These are phyloP conservation scores for Ambrosia trifida DNA, from an alignment of 129 eudicot genomes.

Conservation along the genomic window DNA sequence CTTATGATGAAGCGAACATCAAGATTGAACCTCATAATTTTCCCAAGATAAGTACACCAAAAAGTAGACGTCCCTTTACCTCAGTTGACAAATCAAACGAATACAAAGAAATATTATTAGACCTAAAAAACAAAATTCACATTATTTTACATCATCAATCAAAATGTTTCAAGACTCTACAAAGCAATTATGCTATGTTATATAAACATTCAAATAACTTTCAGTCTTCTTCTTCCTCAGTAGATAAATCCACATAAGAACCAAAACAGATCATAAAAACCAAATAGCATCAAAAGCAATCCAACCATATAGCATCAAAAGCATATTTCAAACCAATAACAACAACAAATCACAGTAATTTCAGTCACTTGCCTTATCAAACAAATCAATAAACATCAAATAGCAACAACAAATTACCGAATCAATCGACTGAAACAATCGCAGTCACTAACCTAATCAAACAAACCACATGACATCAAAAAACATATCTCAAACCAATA, in stretches of 20 bases:
- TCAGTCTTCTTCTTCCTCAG: neutral
- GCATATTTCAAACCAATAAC: neutral
- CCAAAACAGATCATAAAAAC: constrained; percentile 1
- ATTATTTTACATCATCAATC: neutral
- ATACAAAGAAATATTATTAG: constrained; percentile 26
- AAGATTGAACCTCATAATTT: constrained; percentile 48
- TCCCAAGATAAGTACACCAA: constrained; percentile 21
- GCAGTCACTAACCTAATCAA: no score
- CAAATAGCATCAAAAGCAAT: constrained; percentile 10
- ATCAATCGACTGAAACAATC: no score
- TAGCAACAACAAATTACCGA: neutral
- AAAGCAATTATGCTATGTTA: neutral
- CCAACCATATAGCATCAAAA: constrained; percentile 17
- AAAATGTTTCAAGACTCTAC: neutral
- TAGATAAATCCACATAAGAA: neutral
- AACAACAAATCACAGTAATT: neutral
- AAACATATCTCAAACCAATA: no score
- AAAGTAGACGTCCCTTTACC: constrained; percentile 38
- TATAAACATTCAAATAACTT: neutral
- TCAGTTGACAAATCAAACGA: constrained; percentile 32
- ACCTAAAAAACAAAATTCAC: constrained; percentile 23
- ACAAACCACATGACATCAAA: no score
- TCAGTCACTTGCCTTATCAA: no score
- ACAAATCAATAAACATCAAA: neutral
- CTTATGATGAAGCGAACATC: constrained; percentile 30